Base-by-base conservation (phyloP, 2,329 filamentous ascomycete species). In the Hypoxylon sp. region DNA sequence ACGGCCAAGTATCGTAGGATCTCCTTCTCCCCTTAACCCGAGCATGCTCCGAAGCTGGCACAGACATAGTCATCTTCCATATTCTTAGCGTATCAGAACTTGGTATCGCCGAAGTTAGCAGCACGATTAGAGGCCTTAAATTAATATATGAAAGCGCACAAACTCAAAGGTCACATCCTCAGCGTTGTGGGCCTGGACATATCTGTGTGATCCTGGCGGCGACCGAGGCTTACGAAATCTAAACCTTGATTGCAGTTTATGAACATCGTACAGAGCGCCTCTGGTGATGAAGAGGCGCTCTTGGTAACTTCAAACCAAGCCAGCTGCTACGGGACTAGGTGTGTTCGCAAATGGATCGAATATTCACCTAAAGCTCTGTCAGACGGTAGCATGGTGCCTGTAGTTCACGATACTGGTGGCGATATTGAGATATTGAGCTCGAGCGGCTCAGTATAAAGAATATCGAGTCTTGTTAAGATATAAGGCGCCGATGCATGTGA, bases 11-110 rank as follows among this genome's bases (percentile, higher is more conserved):
- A 55, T 8, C 21, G 52, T 55, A 55, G 24, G 37, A 7, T 42
- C 27, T 46, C 8, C 7, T 27, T 6, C 27, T n/a, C 21, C 10
- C 29, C n/a, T 13, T 19, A 24, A 91, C 19, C 72, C 81, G 84
- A 1, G 87, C 88, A 0, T 88, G 85, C 44, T 87, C 87, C 0
- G 88, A 90, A 72, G 85, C 87, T 27, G 5, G 24, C 7, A 88
- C 90, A 1, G 88, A 91, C 70, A 84, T 86, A 59, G 86, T 87
- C 0, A 80, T 91, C 48, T 88, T 86, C 74, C 82, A 88, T 52
- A 86, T 91, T 56, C 81, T 91, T 7, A 82, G 84, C 19, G 83
- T 83, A 1, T 91, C 85, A 88, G 39, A 83, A 86, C 24, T 82
- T 91, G 51, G 80, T 83, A 4, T 89, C 86, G 85, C 85, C 83